These are phyloP conservation scores for Sarocladiaceae sp. DNA, from an alignment of 2,329 filamentous ascomycete species.

Conservation along the genomic window DNA sequence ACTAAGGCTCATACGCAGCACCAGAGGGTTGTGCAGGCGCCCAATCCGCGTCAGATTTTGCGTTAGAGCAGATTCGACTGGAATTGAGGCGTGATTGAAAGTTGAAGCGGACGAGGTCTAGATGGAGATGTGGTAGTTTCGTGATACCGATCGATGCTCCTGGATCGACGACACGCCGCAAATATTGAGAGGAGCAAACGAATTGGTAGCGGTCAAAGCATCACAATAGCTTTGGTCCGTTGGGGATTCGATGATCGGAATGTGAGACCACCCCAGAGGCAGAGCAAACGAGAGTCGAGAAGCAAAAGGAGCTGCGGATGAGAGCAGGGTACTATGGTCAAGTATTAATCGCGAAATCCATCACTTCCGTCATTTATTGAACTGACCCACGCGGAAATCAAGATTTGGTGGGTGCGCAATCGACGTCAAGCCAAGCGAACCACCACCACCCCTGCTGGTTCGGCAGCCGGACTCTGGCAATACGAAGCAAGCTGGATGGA, in stretches of 20 bases:
- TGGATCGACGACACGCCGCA: background rate
- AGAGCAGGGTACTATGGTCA: slow-evolving; percentile 5
- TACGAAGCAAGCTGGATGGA: slow-evolving; percentile 8
- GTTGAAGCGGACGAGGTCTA: background rate
- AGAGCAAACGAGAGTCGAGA: background rate
- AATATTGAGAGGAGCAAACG: background rate
- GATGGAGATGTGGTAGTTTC: background rate
- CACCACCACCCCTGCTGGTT: background rate
- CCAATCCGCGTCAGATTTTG: too few species aligned
- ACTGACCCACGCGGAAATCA: too few species aligned
- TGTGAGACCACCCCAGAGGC: background rate
- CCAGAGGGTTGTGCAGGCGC: too few species aligned
- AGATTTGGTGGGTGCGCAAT: slow-evolving; percentile 3
- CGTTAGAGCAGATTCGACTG: too few species aligned
- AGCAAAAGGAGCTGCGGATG: background rate
- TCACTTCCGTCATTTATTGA: background rate
- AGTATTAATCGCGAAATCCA: background rate
- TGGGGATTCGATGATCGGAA: too few species aligned
- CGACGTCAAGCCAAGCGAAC: slow-evolving; percentile 4
- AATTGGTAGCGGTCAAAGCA: background rate
- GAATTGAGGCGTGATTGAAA: too few species aligned
- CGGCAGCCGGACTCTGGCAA: slow-evolving; percentile 1
- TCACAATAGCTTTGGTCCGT: too few species aligned
- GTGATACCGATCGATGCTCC: background rate
- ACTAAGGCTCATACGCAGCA: too few species aligned